Evolutionary conservation across 495 filamentous ascomycete genomes (phyloP).

Genomic region (Podospora appendiculata): DNA sequence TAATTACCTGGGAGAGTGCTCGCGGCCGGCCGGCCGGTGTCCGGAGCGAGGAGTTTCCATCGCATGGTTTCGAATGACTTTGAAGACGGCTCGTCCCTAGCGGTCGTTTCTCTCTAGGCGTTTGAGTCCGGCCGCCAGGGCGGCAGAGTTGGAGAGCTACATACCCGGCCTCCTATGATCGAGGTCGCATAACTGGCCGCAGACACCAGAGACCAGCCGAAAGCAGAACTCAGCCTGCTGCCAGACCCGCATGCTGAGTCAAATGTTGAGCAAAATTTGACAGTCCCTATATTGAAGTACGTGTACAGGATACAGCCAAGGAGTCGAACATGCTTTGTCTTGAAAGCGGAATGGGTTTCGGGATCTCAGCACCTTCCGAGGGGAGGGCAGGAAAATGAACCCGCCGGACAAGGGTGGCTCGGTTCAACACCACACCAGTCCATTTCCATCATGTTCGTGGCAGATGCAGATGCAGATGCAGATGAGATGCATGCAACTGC

Average conservation of each 20-base stretch:
- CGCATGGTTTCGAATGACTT: no score
- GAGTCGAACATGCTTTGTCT: neutral
- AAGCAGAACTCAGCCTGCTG: neutral
- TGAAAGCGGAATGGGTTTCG: neutral
- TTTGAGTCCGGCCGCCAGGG: neutral
- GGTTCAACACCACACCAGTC: conserved; percentile 13
- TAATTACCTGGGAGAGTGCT: no score
- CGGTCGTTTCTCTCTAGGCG: neutral
- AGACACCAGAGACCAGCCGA: conserved; percentile 2
- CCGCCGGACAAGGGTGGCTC: conserved; percentile 9
- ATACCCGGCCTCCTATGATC: conserved; percentile 1
- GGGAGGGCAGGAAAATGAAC: neutral
- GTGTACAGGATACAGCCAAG: no score
- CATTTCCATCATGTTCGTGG: conserved; percentile 1
- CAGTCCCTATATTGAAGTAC: no score
- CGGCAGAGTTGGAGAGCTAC: neutral
- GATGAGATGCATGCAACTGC: conserved; percentile 12
- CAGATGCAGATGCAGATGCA: no score
- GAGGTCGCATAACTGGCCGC: conserved; percentile 21
- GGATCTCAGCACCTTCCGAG: neutral
- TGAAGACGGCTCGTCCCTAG: no score
- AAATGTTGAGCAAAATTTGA: no score
- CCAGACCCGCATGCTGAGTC: neutral
- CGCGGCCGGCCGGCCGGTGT: no score
- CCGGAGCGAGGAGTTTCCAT: no score